Evolutionary conservation across 2,329 filamentous ascomycete genomes (phyloP), one percentile per base, ranked within the genome.

Genomic region (Sordariomycetes sp.): DNA sequence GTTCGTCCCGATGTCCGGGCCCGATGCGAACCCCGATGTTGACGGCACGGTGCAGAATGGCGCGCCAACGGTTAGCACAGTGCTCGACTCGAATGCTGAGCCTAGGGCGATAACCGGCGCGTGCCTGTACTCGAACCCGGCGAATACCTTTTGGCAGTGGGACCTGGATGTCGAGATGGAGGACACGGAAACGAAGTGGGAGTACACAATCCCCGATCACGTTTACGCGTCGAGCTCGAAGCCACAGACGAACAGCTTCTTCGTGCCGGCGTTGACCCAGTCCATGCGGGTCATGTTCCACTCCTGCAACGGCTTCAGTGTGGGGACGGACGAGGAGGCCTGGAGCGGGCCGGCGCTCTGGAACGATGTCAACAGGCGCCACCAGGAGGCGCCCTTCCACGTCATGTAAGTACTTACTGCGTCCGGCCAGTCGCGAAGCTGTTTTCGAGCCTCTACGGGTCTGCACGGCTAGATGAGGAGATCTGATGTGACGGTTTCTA

Each of bases 251-350:
- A 95, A 78, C 73, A 81, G 62, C 54, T 99, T 99, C 71, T 95
- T 87, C 77, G 82, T 97, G 4, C 92, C 94, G 13, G 89, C 88
- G 13, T 76, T 78, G 59, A 81, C 83, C 52, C 86, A 96, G 70
- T 88, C 89, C 4, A 97, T 99, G 92, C 90, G 95, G 67, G 88
- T 96, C 67, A 95, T 97, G 89, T 99, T 96, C 72, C 88, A 96
- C 74, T 96, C 89, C 58, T 96, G 94, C 74, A 99, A 99, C 69
- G 95, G 94, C 17, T 99, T 99, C 74, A 92, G 88, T 62, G 79
- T 94, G 45, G 88, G 87, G 57, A 92, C 90, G 3, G 87, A 96
- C 68, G 84, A 94, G 60, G 84, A 89, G 54, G 85, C 86, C 50
- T 95, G 90, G 75, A 92, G 87, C 65, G 94, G 94, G 0, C 87